Percentiles rank a stretch among this genome's conserved stretches.
phyloP scores from a whole-genome alignment of 192 early-diverging fungal genomes.

The Coemansia asiatica region DNA sequence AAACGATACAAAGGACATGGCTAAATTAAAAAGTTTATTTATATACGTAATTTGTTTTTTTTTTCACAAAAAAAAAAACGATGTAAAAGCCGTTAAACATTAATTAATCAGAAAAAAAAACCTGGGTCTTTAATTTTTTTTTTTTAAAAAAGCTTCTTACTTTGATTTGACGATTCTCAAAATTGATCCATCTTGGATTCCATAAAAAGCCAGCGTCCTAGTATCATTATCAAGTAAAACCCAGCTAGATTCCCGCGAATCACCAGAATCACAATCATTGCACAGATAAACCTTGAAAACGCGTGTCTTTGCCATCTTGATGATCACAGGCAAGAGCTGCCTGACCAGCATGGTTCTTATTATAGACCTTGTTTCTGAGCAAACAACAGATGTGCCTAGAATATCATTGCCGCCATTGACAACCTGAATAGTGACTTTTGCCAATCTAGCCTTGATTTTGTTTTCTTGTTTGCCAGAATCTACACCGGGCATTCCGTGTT shows the following conservation, averaged over 20 bases:
- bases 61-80: too few species aligned
- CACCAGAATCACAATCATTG: neutral
- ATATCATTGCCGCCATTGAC: neutral
- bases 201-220: slow-evolving; percentile 35
- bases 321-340: slow-evolving; percentile 27
- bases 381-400: neutral
- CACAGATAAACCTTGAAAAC: slow-evolving; percentile 9
- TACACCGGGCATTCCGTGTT: slow-evolving; percentile 19
- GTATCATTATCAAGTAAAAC: slow-evolving; percentile 22
- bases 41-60: too few species aligned
- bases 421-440: slow-evolving; percentile 6
- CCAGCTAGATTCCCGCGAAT: slow-evolving; percentile 5
- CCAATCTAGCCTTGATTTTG: slow-evolving; percentile 17
- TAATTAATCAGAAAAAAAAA: too few species aligned
- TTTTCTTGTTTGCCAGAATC: neutral
- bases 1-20: too few species aligned
- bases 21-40: too few species aligned
- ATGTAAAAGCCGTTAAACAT: too few species aligned
- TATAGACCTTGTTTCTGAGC: slow-evolving; percentile 10
- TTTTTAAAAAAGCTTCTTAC: neutral
- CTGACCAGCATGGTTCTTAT: slow-evolving; percentile 41
- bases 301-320: slow-evolving; percentile 24
- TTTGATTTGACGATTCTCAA: slow-evolving; percentile 11
- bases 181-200: slow-evolving; percentile 21
- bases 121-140: too few species aligned